These are phyloP conservation scores for Populus davidiana DNA, from an alignment of 345 rosid genomes.

Conservation along the genomic window DNA sequence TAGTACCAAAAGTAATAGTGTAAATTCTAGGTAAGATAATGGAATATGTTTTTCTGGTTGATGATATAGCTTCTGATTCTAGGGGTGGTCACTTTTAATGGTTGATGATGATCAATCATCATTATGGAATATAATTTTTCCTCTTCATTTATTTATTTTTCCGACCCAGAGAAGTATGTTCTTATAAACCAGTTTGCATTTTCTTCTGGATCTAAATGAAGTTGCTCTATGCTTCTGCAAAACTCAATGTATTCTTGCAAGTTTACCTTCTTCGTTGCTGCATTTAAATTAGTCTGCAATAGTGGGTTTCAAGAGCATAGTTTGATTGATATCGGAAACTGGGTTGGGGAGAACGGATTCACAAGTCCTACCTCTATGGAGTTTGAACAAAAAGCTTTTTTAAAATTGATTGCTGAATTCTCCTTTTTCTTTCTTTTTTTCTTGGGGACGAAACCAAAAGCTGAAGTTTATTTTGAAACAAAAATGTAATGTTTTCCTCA, in stretches of 20 bases:
- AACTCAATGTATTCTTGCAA: background rate
- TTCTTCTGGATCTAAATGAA: background rate
- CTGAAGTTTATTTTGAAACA: background rate
- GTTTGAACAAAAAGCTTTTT: background rate
- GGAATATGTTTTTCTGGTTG: background rate
- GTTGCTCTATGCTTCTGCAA: background rate
- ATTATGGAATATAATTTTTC: background rate
- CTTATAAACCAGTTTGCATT: background rate
- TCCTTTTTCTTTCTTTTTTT: too few species aligned
- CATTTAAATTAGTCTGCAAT: background rate
- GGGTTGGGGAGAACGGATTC: background rate
- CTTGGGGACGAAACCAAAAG: background rate
- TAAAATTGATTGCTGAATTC: too few species aligned
- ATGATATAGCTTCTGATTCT: background rate
- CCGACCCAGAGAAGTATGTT: too few species aligned
- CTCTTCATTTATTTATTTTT: background rate
- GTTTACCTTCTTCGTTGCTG: background rate
- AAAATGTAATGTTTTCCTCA: background rate
- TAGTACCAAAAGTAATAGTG: background rate
- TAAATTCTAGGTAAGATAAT: background rate
- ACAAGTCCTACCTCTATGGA: background rate
- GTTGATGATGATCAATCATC: slow-evolving; percentile 1
- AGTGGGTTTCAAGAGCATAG: background rate
- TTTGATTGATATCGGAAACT: background rate
- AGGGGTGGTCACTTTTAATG: background rate